These are phyloP conservation scores for Pseudodiploospora longispora DNA, from an alignment of 2,329 filamentous ascomycete species.

Conservation along the genomic window DNA sequence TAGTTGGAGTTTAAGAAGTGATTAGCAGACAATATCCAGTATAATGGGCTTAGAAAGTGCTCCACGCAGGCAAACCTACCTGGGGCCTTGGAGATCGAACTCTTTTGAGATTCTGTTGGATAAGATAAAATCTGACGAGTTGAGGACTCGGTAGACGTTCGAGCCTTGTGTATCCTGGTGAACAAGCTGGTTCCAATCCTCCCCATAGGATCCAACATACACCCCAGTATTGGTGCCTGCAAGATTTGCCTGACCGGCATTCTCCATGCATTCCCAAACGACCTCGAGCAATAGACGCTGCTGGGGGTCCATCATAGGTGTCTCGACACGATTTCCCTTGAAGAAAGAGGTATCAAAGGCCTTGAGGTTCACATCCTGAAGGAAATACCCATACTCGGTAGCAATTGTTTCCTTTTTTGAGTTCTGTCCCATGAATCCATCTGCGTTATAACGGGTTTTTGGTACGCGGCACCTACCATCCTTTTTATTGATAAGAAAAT, in stretches of 20 bases:
- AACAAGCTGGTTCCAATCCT: constrained; percentile 5
- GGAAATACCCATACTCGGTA: constrained; percentile 18
- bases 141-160: constrained; percentile 4
- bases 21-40: background rate
- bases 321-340: constrained; percentile 14
- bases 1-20: background rate
- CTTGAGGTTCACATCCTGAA: constrained; percentile 9
- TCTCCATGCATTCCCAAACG: constrained; percentile 17
- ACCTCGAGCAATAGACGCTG: constrained; percentile 22
- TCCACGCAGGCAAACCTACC: background rate
- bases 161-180: background rate
- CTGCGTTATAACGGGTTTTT: constrained; percentile 17
- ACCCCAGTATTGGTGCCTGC: constrained; percentile 2
- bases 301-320: constrained; percentile 16
- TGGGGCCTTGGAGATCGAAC: constrained; percentile 8
- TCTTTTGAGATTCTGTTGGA: constrained; percentile 16
- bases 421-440: constrained; percentile 12
- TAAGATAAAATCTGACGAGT: constrained; percentile 13
- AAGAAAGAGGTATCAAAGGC: constrained; percentile 18
- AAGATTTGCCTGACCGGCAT: constrained; percentile 1
- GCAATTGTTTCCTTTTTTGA: constrained; percentile 3
- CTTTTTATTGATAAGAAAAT: constrained; percentile 19
- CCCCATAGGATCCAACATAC: constrained; percentile 4
- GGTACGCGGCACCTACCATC: constrained; percentile 19
- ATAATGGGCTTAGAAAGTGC: background rate